Evolutionary conservation across 495 filamentous ascomycete species (phyloP).

Genomic region (Penicillium taxi): DNA sequence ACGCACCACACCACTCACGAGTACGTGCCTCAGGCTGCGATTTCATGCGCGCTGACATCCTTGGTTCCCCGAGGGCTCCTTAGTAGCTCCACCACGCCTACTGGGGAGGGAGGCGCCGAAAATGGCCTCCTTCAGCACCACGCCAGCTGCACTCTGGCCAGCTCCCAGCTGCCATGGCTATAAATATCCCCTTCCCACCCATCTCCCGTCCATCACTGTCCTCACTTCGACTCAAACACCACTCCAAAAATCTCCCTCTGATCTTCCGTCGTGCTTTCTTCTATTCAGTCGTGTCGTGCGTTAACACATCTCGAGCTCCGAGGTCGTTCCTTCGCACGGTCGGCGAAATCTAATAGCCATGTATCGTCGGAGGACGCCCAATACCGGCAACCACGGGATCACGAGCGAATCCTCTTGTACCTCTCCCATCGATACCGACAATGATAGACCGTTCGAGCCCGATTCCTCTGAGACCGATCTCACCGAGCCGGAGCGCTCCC

Average conservation of each 20-base stretch:
- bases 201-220: slow-evolving; percentile 4
- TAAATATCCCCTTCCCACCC: slow-evolving; percentile 7
- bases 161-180: slow-evolving; percentile 8
- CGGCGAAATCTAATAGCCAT: slow-evolving; percentile 4
- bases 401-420: slow-evolving; percentile 10
- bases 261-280: slow-evolving; percentile 6
- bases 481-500: slow-evolving; percentile 3
- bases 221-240: slow-evolving; percentile 6
- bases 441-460: slow-evolving; percentile 8
- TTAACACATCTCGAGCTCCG: slow-evolving; percentile 7
- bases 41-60: slow-evolving; percentile 6
- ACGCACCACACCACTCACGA: slow-evolving; percentile 6
- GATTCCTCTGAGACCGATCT: slow-evolving; percentile 14
- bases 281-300: slow-evolving; percentile 5
- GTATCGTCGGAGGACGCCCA: slow-evolving; percentile 1
- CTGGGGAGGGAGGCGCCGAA: neutral
- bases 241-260: slow-evolving; percentile 6
- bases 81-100: neutral
- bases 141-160: slow-evolving; percentile 3
- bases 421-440: slow-evolving; percentile 8
- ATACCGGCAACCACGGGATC: slow-evolving; percentile 5
- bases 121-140: slow-evolving; percentile 8
- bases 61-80: slow-evolving; percentile 3
- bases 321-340: slow-evolving; percentile 3
- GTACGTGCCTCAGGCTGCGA: slow-evolving; percentile 3